Base-by-base conservation (phyloP, 2,329 filamentous ascomycete species). In the Sporothrix protearum region DNA sequence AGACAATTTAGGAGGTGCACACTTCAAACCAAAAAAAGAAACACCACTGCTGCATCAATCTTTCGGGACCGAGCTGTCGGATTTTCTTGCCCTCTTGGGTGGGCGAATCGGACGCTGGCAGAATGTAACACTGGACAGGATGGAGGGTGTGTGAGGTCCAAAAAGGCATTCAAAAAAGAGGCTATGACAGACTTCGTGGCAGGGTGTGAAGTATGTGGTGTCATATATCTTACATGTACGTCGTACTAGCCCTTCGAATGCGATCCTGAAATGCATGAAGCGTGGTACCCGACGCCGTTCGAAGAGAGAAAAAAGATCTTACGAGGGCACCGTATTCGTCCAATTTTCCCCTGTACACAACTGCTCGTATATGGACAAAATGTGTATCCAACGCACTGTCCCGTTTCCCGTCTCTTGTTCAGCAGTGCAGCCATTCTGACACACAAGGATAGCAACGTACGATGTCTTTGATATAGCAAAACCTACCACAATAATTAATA, bases 61-160 rank as follows among this genome's bases (percentile, higher is more conserved):
- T 25, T 45, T 73, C 68, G 70, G 68, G 57, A 68, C 70, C 70
- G 61, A 71, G 49, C 67, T 69, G 71, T 70, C 71, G 71, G 71
- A 53, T 67, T 61, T 53, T 1, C 57, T 47, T 57, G 39, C 30
- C 45, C 6, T n/a, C 6, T n/a, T 12, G 1, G 3, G 55, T 47
- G 42, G 39, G 55, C 55, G 30, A 59, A 59, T 59, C 16, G 10
- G 55, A 39, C 1, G 36, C 36, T 6, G 33, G 5, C 59, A 25
- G n/a, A n/a, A 2, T 10, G 19, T 49, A 2, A 28, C 36, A 63
- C 59, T 16, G 36, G 59, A 25, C 55, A 10, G 55, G 22, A 4
- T 36, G 16, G 30, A 39, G 55, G 55, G 30, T 9, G 30, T 22
- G 28, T 1, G 14, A 45, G 19, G 19, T 12, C 4, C 7, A 28